Base-by-base conservation (phyloP, 2,329 filamentous ascomycete genomes). In the Pyrenophora tritici-repentis region DNA sequence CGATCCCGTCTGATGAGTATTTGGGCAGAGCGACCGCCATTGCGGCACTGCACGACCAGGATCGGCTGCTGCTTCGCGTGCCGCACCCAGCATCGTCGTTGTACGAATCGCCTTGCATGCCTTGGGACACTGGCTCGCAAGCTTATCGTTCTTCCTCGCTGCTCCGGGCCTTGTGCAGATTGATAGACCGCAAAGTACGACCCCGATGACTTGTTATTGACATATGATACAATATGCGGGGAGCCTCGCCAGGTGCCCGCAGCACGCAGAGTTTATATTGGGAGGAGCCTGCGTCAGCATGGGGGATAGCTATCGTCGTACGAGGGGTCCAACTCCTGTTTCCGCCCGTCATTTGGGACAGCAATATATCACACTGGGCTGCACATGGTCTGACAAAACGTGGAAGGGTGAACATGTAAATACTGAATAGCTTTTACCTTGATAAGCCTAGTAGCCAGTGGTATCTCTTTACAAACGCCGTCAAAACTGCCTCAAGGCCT, bases 401-500 rank as follows among this genome's bases (percentile, higher is more conserved):
- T n/a, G 53, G 58, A 49, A 8, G 20, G 47, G 37, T 56, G 44
- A 40, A 39, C 32, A 47, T 46, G 32, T 48, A 17, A 16, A 44
- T 35, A 44, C 46, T 32, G 50, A 24, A 55, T 58, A 61, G 56
- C 56, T 58, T 59, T 57, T 55, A 50, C 49, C 40, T 60, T 52
- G 52, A 51, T 58, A 37, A 55, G 53, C 61, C 58, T 66, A 42
- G 53, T 49, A 67, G 61, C 63, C 62, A 35, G 37, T 59, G 61
- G 61, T 66, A 65, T 66, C 62, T 66, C 49, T 53, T 60, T 52
- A 46, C 38, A 50, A 62, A 63, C 41, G 55, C 53, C 57, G 43
- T 40, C 54, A 35, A 59, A 60, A 56, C 53, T 46, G 34, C 33
- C 43, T 51, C 46, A 47, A 42, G 56, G 42, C 24, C 45, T 42